Base-by-base conservation (phyloP, 768 basidiomycete genomes). In the Ephemerocybe angulata region DNA sequence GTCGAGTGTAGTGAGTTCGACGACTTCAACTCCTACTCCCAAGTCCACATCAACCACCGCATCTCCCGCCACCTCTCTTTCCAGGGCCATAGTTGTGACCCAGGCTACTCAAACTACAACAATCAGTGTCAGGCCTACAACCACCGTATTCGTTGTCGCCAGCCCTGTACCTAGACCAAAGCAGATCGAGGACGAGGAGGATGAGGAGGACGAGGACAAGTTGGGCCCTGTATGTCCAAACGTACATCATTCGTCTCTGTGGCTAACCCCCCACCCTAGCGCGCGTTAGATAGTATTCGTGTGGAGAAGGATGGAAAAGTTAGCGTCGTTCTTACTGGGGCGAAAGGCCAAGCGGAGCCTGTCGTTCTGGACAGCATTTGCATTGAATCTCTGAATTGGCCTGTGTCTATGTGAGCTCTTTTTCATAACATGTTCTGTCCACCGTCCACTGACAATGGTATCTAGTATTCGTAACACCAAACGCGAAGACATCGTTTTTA, bases 401-500 rank as follows among this genome's bases (percentile, higher is more conserved):
- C 89, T 1, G 74, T 84, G 27, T 78, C 81, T 50, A 73, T 76
- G 88, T 91, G 70, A 60, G 86, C 38, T 73, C 13, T 7, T 17
- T 42, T 19, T 27, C 27, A 10, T 24, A 30, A 28, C 29, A 43
- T 38, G 42, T 19, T 29, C 28, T 38, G 8, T 13, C 33, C 38
- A 19, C 27, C 47, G 55, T 54, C 55, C 51, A 13, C 52, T 27
- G 47, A 41, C 35, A 46, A 52, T 24, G 21, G 54, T 24, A 46
- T 58, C 21, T 58, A 90, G 88, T 22, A 76, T 92, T 50, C 73
- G 74, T 50, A 80, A 88, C 63, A 89, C 87, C 27, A 81, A 87
- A 65, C 84, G 89, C 25, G 88, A 90, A 63, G 90, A 92, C 65
- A 70, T 88, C 55, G 79, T 85, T 11, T 90, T 90, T 68, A 83